Percentiles rank a stretch among this genome's conserved stretches.
These are phyloP conservation scores for Phytophthora podocarpi DNA, from an alignment of 352 stramenopile genomes.

Conservation along the genomic window DNA sequence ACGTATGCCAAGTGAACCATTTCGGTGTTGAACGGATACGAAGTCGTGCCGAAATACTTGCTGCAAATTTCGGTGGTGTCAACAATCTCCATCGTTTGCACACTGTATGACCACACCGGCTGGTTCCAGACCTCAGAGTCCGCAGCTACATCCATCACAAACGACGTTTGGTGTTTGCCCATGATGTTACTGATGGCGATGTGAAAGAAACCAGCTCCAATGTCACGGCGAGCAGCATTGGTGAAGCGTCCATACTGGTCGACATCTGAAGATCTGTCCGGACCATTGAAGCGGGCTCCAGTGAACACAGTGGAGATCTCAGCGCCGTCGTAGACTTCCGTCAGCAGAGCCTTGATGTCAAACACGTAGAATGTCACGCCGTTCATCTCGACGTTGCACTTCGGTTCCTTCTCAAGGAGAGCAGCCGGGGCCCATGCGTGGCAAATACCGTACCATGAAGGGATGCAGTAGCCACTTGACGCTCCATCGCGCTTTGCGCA, in stretches of 20 bases:
- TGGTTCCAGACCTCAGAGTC: slow-evolving; percentile 61
- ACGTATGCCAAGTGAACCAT: slow-evolving; percentile 50
- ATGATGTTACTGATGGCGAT: slow-evolving; percentile 55
- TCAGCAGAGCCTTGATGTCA: slow-evolving; percentile 55
- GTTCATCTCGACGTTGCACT: slow-evolving; percentile 46
- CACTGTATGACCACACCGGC: slow-evolving; percentile 49
- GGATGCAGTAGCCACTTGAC: slow-evolving; percentile 43
- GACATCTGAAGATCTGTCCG: slow-evolving; percentile 9
- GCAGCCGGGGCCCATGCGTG: slow-evolving; percentile 49
- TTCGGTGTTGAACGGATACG: slow-evolving; percentile 55
- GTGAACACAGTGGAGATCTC: slow-evolving; percentile 44
- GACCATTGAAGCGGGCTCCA: slow-evolving; percentile 45
- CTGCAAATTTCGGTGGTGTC: no score
- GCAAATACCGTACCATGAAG: slow-evolving; percentile 53
- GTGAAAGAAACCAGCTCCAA: slow-evolving; percentile 60
- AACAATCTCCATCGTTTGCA: slow-evolving; percentile 38
- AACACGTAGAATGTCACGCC: slow-evolving; percentile 48
- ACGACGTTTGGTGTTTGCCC: slow-evolving; percentile 43
- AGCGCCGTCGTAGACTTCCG: slow-evolving; percentile 45
- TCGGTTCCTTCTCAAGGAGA: slow-evolving; percentile 43
- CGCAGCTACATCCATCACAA: slow-evolving; percentile 49
- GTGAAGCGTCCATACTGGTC: slow-evolving; percentile 56
- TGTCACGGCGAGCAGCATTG: slow-evolving; percentile 45
- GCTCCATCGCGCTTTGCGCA: slow-evolving; percentile 35
- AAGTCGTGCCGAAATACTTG: slow-evolving; percentile 38